These are phyloP conservation scores for Epichloe gansuensis DNA, from an alignment of 2,329 filamentous ascomycete genomes.

Conservation along the genomic window DNA sequence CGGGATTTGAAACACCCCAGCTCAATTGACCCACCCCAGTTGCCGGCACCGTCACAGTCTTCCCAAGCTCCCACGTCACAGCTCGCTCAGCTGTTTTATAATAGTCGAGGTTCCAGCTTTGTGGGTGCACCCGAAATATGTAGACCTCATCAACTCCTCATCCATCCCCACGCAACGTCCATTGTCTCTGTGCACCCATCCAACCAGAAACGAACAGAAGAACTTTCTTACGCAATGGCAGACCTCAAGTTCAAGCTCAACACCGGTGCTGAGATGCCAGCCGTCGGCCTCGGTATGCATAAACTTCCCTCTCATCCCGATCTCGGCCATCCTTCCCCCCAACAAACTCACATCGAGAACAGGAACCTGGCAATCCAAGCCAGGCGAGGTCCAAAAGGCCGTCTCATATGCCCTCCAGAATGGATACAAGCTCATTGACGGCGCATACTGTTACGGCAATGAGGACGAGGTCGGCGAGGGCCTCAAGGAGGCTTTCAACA, in stretches of 20 bases:
- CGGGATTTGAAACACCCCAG: not conserved
- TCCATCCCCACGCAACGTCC: too few species aligned
- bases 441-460: slow-evolving; percentile 68
- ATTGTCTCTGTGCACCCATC: too few species aligned
- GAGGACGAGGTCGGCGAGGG: slow-evolving; percentile 74
- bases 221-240: not conserved
- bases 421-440: slow-evolving; percentile 53
- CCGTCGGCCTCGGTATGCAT: slow-evolving; percentile 46
- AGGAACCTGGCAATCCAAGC: slow-evolving; percentile 55
- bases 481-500: slow-evolving; percentile 57
- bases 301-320: not conserved
- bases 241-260: slow-evolving; percentile 46
- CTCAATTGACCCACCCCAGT: not conserved
- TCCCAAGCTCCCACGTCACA: not conserved
- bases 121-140: too few species aligned
- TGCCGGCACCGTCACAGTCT: not conserved
- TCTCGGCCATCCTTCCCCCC: not conserved
- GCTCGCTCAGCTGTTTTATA: not conserved
- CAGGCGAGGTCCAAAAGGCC: slow-evolving; percentile 45
- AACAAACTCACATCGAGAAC: not conserved
- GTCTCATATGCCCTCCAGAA: slow-evolving; percentile 45
- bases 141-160: too few species aligned
- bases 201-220: not conserved
- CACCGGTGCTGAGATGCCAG: slow-evolving; percentile 50
- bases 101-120: not conserved